These are phyloP conservation scores for Flaveria brownii DNA, from an alignment of 129 eudicot genomes.

Conservation along the genomic window DNA sequence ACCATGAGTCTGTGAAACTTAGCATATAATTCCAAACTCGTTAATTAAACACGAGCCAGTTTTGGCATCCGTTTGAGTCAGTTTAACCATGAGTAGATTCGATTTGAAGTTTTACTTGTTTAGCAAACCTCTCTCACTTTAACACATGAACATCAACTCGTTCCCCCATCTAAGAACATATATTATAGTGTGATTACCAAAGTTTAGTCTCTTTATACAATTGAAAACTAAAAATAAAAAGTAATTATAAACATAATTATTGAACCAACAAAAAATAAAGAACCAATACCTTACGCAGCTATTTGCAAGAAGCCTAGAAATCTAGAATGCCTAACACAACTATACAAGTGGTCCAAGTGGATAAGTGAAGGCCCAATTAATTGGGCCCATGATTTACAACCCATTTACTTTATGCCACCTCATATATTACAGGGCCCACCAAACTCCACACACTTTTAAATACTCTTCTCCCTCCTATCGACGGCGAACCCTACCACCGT, in stretches of 20 bases:
- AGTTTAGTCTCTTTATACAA: no score
- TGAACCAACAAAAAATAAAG: no score
- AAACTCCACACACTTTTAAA: constrained; percentile 21
- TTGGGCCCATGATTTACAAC: neutral
- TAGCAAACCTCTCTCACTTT: no score
- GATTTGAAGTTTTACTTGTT: no score
- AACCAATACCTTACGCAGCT: no score
- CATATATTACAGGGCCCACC: neutral
- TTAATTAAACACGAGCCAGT: no score
- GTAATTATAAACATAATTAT: no score
- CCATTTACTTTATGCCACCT: neutral
- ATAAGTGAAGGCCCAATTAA: neutral
- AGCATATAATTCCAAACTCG: neutral
- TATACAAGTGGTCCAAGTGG: neutral
- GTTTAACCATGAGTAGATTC: neutral
- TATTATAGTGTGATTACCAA: no score
- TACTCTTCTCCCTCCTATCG: constrained; percentile 18
- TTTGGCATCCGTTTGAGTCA: neutral
- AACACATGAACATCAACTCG: no score
- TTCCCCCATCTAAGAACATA: no score
- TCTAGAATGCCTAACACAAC: no score
- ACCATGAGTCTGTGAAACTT: neutral
- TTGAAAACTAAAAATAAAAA: no score
- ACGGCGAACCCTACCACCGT: constrained; percentile 7
- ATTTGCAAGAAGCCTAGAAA: neutral